A percentile compares a stretch with the other conserved stretches of the same genome.
Conservation (phyloP, 1,284 basidiomycete species). For the Vanrija sp. region DNA sequence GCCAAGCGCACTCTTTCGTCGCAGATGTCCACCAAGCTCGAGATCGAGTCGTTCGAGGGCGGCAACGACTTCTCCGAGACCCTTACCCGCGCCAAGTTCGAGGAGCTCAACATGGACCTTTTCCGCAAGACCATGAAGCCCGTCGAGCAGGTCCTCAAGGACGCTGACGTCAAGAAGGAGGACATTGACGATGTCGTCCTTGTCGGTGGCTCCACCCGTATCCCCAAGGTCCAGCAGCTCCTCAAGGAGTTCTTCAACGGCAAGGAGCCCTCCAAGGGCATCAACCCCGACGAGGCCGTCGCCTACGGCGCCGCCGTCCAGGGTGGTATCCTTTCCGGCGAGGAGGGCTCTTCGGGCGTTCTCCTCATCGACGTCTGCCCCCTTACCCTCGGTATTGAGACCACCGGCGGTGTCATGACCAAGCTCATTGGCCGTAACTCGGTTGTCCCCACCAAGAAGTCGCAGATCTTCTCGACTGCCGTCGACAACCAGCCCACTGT, state of each 20-base stretch:
- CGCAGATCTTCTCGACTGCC: conserved; percentile 96
- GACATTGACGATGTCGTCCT: conserved; percentile 95
- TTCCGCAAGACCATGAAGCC: conserved; percentile 99
- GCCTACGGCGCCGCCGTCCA: conserved; percentile 99
- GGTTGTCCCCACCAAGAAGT: conserved; percentile 98
- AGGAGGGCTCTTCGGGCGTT: conserved; percentile 96
- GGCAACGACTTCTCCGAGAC: conserved; percentile 95
- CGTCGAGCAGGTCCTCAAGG: conserved; percentile 97
- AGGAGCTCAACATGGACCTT: conserved; percentile 97
- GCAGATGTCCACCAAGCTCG: conserved; percentile 67
- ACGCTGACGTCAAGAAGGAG: conserved; percentile 96
- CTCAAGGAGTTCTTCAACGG: conserved; percentile 85
- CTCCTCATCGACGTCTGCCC: conserved; percentile 96
- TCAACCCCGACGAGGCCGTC: conserved; percentile 99
- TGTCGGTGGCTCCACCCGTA: conserved; percentile 98
- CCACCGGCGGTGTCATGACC: conserved; percentile 98
- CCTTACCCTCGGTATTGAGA: conserved; percentile 95
- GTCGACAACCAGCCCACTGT: conserved; percentile 92
- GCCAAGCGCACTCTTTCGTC: conserved; percentile 93
- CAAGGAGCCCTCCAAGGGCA: conserved; percentile 86
- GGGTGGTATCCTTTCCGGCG: conserved; percentile 95
- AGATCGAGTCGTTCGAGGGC: conserved; percentile 81
- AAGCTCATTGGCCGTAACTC: conserved; percentile 90
- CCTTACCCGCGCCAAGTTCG: conserved; percentile 95
- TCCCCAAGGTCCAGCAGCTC: conserved; percentile 95